Conservation (phyloP, 129 eudicot species). For the Heracleum sosnowskyi region DNA sequence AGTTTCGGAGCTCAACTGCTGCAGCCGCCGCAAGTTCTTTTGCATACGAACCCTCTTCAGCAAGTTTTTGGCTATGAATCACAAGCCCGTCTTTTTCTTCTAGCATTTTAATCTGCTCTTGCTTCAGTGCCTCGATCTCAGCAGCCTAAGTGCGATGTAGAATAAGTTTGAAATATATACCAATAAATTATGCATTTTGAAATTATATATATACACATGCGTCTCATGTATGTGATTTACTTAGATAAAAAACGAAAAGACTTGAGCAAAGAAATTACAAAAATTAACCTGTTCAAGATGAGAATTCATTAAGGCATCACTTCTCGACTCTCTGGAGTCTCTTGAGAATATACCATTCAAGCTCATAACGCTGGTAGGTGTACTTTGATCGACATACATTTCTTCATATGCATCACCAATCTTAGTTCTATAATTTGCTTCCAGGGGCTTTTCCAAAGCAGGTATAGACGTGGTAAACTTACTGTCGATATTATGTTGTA, state of each 20-base stretch:
- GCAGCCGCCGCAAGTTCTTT: conserved; percentile 98
- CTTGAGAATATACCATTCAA: conserved; percentile 46
- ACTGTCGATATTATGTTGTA: conserved; percentile 12
- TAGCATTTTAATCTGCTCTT: conserved; percentile 49
- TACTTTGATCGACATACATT: conserved; percentile 38
- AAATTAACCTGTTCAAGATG: conserved; percentile 56
- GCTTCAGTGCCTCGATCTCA: conserved; percentile 73
- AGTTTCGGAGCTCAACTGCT: conserved; percentile 76
- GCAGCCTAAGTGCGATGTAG: conserved; percentile 33
- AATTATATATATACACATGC: background rate
- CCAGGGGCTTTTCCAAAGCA: conserved; percentile 23
- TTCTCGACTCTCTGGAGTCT: conserved; percentile 37
- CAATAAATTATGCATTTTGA: background rate
- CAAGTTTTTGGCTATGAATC: conserved; percentile 66
- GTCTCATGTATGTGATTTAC: background rate
- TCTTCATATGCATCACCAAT: conserved; percentile 33
- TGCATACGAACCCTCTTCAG: conserved; percentile 83
- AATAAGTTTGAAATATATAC: background rate
- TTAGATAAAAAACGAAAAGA: background rate
- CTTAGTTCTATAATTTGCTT: conserved; percentile 12
- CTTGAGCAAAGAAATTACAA: background rate
- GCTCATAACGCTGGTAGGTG: conserved; percentile 79
- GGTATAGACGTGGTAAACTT: conserved; percentile 8
- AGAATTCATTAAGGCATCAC: conserved; percentile 40
- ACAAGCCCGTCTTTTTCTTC: conserved; percentile 72